Conservation (phyloP, 2,329 filamentous ascomycete genomes). For the Didymella arachidicola region DNA sequence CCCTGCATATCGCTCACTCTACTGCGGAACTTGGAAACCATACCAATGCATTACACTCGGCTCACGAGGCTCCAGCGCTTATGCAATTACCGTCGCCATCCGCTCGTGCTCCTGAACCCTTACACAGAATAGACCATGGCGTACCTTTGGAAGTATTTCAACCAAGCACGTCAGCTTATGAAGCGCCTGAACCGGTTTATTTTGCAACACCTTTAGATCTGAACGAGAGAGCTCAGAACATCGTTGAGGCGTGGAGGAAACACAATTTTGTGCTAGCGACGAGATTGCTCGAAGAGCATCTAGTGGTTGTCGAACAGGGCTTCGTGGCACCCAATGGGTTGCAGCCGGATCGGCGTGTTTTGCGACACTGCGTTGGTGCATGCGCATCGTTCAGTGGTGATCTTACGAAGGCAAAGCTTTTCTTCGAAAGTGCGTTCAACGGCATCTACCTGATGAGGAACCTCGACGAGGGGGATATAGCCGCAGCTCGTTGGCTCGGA, state of each 20-base stretch:
- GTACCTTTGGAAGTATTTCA: neutral
- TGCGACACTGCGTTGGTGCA: conserved; percentile 41
- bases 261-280: conserved; percentile 32
- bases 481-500: conserved; percentile 45
- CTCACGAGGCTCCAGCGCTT: neutral
- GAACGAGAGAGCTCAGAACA: conserved; percentile 1
- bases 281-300: conserved; percentile 34
- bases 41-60: neutral
- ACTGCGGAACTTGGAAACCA: neutral
- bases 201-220: neutral
- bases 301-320: conserved; percentile 38
- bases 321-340: conserved; percentile 25
- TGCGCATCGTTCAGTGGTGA: conserved; percentile 38
- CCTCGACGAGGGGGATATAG: conserved; percentile 45
- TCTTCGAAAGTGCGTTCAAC: conserved; percentile 40
- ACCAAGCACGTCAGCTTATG: neutral
- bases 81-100: conserved; percentile 1
- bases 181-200: conserved; percentile 4
- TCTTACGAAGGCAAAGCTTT: conserved; percentile 38
- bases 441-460: conserved; percentile 30
- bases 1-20: neutral
- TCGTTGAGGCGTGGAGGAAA: conserved; percentile 3
- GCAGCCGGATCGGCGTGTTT: conserved; percentile 39
- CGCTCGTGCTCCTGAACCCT: conserved; percentile 1
- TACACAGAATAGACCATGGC: neutral